Conservation (phyloP, 164 flowering plant species). For the Vitis amurensis region DNA sequence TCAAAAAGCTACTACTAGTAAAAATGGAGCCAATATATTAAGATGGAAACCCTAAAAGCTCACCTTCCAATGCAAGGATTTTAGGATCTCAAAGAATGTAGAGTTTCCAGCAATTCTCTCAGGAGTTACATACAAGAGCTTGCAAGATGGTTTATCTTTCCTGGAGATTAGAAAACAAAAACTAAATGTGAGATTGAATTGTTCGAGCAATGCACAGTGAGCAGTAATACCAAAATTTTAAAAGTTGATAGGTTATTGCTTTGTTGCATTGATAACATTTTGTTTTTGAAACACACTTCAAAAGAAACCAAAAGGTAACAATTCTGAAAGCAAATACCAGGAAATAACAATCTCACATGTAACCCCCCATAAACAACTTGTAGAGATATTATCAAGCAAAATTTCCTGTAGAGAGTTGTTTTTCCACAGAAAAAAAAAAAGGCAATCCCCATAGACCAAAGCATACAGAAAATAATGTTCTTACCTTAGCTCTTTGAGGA, state of each 20-base stretch:
- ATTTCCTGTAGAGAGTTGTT: not conserved
- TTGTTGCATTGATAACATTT: not conserved
- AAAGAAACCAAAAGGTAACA: not conserved
- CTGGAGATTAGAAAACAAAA: constrained; percentile 33
- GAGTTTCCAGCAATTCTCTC: constrained; percentile 84
- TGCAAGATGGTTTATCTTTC: constrained; percentile 84
- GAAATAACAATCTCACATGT: not conserved
- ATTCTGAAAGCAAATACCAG: not conserved
- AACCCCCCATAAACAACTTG: not conserved
- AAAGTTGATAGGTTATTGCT: not conserved
- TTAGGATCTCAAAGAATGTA: constrained; percentile 66
- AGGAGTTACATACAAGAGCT: constrained; percentile 94
- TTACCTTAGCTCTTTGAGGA: constrained; percentile 82
- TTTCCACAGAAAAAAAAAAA: not conserved
- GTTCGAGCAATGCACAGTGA: not conserved
- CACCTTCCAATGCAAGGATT: constrained; percentile 68
- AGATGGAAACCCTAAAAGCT: constrained; percentile 6
- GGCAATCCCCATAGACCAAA: not conserved
- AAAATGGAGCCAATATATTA: not conserved
- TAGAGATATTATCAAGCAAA: not conserved
- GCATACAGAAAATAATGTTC: constrained; percentile 16
- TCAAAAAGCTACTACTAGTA: constrained; percentile 1
- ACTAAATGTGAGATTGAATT: not conserved
- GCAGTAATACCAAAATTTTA: not conserved
- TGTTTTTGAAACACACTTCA: not conserved